A percentile compares a stretch with the other conserved stretches of the same genome.
Evolutionary conservation across 2,329 filamentous ascomycete genomes (phyloP).

Genomic region (Pestalotiopsis sp.): DNA sequence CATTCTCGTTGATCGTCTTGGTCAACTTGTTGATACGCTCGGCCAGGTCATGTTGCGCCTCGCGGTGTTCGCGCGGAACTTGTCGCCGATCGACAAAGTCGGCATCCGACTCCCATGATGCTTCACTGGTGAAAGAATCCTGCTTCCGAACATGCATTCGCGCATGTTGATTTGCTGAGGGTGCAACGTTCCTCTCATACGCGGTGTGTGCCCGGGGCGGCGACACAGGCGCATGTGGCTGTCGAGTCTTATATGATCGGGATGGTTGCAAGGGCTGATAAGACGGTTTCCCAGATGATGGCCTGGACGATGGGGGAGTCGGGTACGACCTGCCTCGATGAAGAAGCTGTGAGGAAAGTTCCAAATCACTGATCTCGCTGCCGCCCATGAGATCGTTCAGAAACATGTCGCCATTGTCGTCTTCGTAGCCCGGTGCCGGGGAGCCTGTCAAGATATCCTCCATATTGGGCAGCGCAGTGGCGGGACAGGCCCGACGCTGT

Average conservation of each 20-base stretch:
- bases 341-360: constrained; percentile 10
- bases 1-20: constrained; percentile 15
- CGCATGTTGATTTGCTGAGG: not conserved
- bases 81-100: constrained; percentile 12
- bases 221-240: too few relatives aligned
- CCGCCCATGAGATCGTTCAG: constrained; percentile 11
- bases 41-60: constrained; percentile 18
- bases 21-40: constrained; percentile 19
- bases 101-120: constrained; percentile 15
- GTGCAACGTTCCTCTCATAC: too few relatives aligned
- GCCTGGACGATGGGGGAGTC: not conserved
- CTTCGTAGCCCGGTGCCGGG: not conserved
- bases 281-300: not conserved
- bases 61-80: constrained; percentile 13
- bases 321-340: not conserved
- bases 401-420: constrained; percentile 5
- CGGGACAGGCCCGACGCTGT: not conserved
- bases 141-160: not conserved
- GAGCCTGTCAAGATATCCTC: constrained; percentile 9
- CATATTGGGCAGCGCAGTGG: not conserved
- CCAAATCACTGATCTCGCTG: constrained; percentile 16
- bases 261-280: not conserved
- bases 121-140: not conserved
- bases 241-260: too few relatives aligned
- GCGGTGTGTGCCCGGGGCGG: too few relatives aligned